phyloP scores from a whole-genome alignment of 2,329 filamentous ascomycete genomes.

The Elsinoe perseae region DNA sequence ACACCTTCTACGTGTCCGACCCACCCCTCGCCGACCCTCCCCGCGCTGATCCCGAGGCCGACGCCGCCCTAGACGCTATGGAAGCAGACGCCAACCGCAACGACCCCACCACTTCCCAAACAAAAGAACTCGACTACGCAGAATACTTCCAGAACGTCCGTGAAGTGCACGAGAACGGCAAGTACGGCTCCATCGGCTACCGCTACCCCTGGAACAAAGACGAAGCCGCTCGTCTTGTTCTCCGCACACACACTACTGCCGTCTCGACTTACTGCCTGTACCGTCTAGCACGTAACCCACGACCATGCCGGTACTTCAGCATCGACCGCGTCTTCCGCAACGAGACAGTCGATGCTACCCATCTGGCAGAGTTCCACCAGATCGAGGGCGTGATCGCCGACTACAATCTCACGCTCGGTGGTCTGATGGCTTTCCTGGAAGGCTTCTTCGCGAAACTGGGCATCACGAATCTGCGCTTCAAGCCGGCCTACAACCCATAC shows the following conservation, averaged over 20 bases:
- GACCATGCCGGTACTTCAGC: constrained; percentile 91
- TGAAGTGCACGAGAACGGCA: constrained; percentile 80
- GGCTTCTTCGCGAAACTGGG: constrained; percentile 97
- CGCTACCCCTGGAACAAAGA: constrained; percentile 87
- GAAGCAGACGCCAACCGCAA: constrained; percentile 40
- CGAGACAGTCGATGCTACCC: constrained; percentile 92
- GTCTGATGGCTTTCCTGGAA: constrained; percentile 88
- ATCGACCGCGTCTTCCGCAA: constrained; percentile 98
- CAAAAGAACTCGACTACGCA: constrained; percentile 56
- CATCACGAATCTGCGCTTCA: constrained; percentile 79
- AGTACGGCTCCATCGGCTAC: constrained; percentile 93
- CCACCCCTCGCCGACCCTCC: constrained; percentile 65
- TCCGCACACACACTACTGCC: constrained; percentile 93
- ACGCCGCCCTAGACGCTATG: constrained; percentile 43
- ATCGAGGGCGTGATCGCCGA: constrained; percentile 98
- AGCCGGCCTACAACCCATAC: constrained; percentile 93
- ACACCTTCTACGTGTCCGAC: constrained; percentile 97
- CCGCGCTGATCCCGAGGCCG: constrained; percentile 46
- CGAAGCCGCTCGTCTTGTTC: constrained; percentile 77
- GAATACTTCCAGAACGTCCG: constrained; percentile 83
- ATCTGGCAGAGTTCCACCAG: constrained; percentile 97
- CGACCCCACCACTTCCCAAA: constrained; percentile 31
- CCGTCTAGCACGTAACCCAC: constrained; percentile 74
- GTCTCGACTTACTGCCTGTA: constrained; percentile 86
- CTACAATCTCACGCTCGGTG: constrained; percentile 84